Conservation (phyloP, 495 filamentous ascomycete species). For the Aspergillus biplanus region DNA sequence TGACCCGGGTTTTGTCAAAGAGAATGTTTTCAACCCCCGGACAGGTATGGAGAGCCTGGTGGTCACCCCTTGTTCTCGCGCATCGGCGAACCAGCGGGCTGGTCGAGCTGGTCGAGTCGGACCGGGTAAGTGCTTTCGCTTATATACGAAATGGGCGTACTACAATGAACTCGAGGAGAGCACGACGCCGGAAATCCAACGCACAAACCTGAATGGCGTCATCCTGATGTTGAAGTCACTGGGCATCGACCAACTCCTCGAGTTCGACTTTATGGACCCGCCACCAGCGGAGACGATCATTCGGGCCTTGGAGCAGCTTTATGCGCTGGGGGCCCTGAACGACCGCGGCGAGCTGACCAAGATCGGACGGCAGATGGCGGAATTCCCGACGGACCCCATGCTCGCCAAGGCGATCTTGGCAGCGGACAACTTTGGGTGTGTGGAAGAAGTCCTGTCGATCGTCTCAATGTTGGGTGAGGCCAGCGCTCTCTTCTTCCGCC, state of each 20-base stretch:
- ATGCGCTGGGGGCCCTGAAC: constrained; percentile 88
- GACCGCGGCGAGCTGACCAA: constrained; percentile 89
- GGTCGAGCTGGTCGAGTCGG: constrained; percentile 92
- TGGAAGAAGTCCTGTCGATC: constrained; percentile 93
- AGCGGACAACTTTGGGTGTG: constrained; percentile 83
- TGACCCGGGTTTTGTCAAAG: constrained; percentile 91
- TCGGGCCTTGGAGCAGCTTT: constrained; percentile 87
- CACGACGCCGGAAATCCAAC: constrained; percentile 92
- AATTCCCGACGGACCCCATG: constrained; percentile 95
- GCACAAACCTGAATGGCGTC: constrained; percentile 82
- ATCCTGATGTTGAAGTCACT: constrained; percentile 87
- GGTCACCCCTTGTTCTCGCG: constrained; percentile 90
- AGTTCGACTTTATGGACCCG: constrained; percentile 97
- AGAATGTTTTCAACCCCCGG: constrained; percentile 90
- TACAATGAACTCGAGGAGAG: constrained; percentile 93
- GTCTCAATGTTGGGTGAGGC: constrained; percentile 93
- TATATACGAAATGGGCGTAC: constrained; percentile 95
- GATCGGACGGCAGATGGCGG: constrained; percentile 92
- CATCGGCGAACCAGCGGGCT: constrained; percentile 89
- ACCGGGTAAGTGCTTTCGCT: constrained; percentile 90
- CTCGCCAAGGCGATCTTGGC: constrained; percentile 91
- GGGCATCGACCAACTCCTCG: constrained; percentile 90
- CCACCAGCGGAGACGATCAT: constrained; percentile 91
- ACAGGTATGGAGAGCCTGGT: constrained; percentile 93
- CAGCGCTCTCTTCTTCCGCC: constrained; percentile 88